These are phyloP conservation scores for Gremmenia infestans DNA, from an alignment of 2,329 filamentous ascomycete species.

Conservation along the genomic window DNA sequence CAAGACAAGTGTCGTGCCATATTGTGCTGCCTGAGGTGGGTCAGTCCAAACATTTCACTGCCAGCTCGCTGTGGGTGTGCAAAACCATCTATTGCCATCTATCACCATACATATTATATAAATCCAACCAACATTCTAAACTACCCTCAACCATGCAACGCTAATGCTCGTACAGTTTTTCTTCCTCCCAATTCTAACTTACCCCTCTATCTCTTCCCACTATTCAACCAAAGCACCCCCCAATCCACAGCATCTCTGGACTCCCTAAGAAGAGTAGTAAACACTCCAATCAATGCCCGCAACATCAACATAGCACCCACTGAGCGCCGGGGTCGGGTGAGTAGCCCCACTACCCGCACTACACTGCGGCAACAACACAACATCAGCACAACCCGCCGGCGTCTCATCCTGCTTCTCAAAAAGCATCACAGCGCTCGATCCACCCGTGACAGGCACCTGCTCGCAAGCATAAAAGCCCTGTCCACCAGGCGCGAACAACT, in stretches of 20 bases:
- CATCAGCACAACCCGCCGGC: slow-evolving; percentile 34
- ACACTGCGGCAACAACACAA: slow-evolving; percentile 43
- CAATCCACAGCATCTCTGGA: too few species aligned
- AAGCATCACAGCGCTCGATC: slow-evolving; percentile 31
- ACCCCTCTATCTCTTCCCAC: neutral
- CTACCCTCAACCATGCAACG: too few species aligned
- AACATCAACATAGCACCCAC: slow-evolving; percentile 40
- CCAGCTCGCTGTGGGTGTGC: neutral
- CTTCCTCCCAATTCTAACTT: neutral
- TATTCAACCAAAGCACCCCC: too few species aligned
- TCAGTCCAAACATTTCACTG: neutral
- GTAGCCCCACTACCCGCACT: slow-evolving; percentile 34
- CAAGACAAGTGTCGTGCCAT: neutral
- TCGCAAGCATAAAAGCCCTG: slow-evolving; percentile 41
- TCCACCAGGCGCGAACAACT: slow-evolving; percentile 22
- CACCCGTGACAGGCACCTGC: slow-evolving; percentile 37
- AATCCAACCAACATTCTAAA: neutral
- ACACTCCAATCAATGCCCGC: slow-evolving; percentile 35
- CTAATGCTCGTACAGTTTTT: neutral
- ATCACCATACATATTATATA: neutral
- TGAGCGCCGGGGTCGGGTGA: slow-evolving; percentile 36
- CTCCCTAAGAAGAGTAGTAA: slow-evolving; percentile 20
- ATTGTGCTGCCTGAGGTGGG: neutral
- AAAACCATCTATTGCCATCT: neutral
- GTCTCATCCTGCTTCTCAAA: slow-evolving; percentile 34